These are phyloP conservation scores for Aurantiochytrium sp. DNA, from an alignment of 108 stramenopile species.

Conservation along the genomic window DNA sequence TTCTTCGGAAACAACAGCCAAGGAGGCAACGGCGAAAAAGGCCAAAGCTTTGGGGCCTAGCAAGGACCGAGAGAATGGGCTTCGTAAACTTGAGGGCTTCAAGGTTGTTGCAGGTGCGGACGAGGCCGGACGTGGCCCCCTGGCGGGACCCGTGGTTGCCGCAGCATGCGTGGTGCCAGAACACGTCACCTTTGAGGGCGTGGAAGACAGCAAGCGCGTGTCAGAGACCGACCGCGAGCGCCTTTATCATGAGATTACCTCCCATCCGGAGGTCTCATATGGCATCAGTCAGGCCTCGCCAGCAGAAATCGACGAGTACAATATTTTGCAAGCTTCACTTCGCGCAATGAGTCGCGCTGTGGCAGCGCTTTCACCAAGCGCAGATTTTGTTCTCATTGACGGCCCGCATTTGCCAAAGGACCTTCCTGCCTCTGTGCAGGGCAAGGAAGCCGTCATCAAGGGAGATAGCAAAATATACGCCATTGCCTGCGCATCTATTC, in stretches of 20 bases:
- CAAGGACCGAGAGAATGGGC: background rate
- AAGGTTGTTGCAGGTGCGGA: slow-evolving; percentile 71
- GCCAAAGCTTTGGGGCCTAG: background rate
- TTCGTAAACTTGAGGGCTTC: background rate
- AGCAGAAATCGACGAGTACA: slow-evolving; percentile 81
- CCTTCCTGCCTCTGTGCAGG: background rate
- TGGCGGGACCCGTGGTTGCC: slow-evolving; percentile 69
- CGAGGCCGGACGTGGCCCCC: slow-evolving; percentile 92
- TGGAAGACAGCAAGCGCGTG: slow-evolving; percentile 80
- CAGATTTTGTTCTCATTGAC: slow-evolving; percentile 30
- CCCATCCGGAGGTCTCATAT: slow-evolving; percentile 57
- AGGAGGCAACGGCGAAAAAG: too few relatives aligned
- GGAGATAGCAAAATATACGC: slow-evolving; percentile 78
- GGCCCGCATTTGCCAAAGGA: slow-evolving; percentile 35
- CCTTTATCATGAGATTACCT: slow-evolving; percentile 39
- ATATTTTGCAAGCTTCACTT: slow-evolving; percentile 91
- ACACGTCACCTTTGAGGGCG: slow-evolving; percentile 41
- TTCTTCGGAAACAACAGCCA: too few relatives aligned
- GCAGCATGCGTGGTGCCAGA: slow-evolving; percentile 48
- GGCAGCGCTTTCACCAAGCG: slow-evolving; percentile 24
- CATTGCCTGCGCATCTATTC: slow-evolving; percentile 87
- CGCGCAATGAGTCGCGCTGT: slow-evolving; percentile 73
- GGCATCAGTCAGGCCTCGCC: slow-evolving; percentile 71
- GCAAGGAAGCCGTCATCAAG: slow-evolving; percentile 55
- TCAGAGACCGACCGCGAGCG: slow-evolving; percentile 66